Evolutionary conservation across 1,284 basidiomycete genomes (phyloP), one percentile per base, ranked within the genome.

Genomic region (Mixia osmundae): DNA sequence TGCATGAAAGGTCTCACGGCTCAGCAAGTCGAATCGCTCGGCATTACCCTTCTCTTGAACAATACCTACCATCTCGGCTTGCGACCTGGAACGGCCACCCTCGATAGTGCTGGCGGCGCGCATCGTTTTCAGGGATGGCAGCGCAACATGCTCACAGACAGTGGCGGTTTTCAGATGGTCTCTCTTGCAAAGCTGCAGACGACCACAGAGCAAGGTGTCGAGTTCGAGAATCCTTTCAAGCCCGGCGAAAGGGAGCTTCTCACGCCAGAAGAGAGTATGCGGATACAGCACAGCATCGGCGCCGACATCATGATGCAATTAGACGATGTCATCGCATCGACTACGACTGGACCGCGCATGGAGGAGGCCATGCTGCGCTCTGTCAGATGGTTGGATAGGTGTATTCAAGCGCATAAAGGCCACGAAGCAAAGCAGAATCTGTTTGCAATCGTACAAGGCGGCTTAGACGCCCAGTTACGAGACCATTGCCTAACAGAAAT

Each of bases 281-380:
- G 43, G 25, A 52, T 55, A 47, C 76, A 80, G 51, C 78, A 83
- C 49, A 63, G 71, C 4, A 80, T 83, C 30, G 77, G 78, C 4
- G 75, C 72, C 12, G 78, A 83, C 54, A 83, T 83, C 39, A 79
- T 83, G 45, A 82, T 82, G 78, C 77, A 82, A 50, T 62, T 82
- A 10, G 77, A 82, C 51, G 78, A 82, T 56, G 79, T 82, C 36
- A 78, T 50, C 4, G 16, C 40, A 6, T 42, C 37, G 8, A 30
- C 44, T n/a, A 48, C 47, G 8, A 47, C 45, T 8, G 37, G 38
- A 11, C 35, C 37, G 1, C 68, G 79, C 37, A 76, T 83, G 3
- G 67, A 62, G 41, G 79, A 83, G 55, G 75, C 78, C 1, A 80
- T 78, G 47, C 44, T 42, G 23, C 40, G 50, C 22, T 43, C 43